Evolutionary conservation across 2,329 filamentous ascomycete species (phyloP).

Genomic region (Penicillium sp.): DNA sequence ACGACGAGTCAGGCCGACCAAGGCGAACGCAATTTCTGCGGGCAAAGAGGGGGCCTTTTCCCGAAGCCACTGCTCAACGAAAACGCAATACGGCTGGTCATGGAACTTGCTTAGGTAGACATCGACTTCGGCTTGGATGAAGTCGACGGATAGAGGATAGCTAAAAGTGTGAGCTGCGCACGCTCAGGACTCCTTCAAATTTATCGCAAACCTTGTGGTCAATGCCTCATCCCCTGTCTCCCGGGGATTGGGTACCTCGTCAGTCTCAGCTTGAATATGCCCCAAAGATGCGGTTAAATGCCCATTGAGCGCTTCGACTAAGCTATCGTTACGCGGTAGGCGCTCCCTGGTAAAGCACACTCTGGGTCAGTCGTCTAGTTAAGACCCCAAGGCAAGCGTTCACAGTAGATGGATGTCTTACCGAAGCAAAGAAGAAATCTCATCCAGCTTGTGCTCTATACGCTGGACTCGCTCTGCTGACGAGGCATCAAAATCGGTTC

Average conservation of each 20-base stretch:
- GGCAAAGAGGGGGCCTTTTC: constrained; percentile 14
- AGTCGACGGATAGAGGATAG: constrained; percentile 1
- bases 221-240: not conserved
- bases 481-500: not conserved
- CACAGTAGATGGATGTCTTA: constrained; percentile 3
- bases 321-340: constrained; percentile 7
- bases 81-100: constrained; percentile 31
- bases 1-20: constrained; percentile 28
- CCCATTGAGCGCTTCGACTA: not conserved
- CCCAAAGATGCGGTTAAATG: not conserved
- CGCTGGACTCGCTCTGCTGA: constrained; percentile 20
- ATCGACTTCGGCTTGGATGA: constrained; percentile 23
- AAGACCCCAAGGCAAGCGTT: not conserved
- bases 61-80: constrained; percentile 22
- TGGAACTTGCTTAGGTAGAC: constrained; percentile 27
- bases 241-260: not conserved
- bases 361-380: not conserved
- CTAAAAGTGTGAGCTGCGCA: not conserved
- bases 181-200: not conserved
- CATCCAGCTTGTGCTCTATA: constrained; percentile 26
- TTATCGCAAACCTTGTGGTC: constrained; percentile 2
- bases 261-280: not conserved
- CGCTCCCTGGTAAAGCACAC: constrained; percentile 8
- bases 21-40: constrained; percentile 23
- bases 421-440: constrained; percentile 24